Conservation (phyloP, 1,284 basidiomycete species). For the Austroboletus novae-zelandiae region DNA sequence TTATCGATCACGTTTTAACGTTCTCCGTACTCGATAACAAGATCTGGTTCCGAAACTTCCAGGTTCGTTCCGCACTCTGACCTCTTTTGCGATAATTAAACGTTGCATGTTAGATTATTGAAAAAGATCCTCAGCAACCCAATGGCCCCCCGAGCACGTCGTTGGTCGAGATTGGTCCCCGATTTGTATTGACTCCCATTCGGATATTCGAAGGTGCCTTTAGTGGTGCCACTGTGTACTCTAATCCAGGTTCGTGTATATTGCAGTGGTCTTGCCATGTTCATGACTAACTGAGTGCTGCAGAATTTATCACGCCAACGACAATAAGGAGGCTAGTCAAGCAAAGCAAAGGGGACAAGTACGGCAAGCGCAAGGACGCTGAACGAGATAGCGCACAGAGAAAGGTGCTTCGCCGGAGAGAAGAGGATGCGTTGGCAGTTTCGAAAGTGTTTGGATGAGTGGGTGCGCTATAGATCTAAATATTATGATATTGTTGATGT, state of each 20-base stretch:
- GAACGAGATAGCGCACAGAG: slow-evolving; percentile 66
- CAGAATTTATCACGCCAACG: slow-evolving; percentile 90
- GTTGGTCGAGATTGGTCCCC: slow-evolving; percentile 93
- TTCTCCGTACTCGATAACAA: slow-evolving; percentile 96
- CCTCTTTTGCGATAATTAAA: not conserved
- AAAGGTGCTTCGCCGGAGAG: slow-evolving; percentile 62
- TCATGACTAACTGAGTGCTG: slow-evolving; percentile 6
- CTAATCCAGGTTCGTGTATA: slow-evolving; percentile 77
- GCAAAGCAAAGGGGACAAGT: slow-evolving; percentile 76
- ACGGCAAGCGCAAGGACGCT: slow-evolving; percentile 78
- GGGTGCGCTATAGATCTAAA: not conserved
- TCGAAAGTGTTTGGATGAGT: slow-evolving; percentile 84
- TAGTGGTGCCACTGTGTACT: slow-evolving; percentile 92
- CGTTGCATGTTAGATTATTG: slow-evolving; percentile 55
- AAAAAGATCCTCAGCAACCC: slow-evolving; percentile 76
- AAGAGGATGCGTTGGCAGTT: slow-evolving; percentile 82
- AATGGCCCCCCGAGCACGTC: slow-evolving; percentile 75
- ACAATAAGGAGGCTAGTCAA: slow-evolving; percentile 74
- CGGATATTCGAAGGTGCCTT: slow-evolving; percentile 98
- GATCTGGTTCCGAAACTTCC: slow-evolving; percentile 99
- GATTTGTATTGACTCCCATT: slow-evolving; percentile 97
- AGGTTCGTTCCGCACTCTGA: slow-evolving; percentile 48
- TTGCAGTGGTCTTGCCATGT: slow-evolving; percentile 1
- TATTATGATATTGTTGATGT: not conserved
- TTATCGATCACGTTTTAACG: slow-evolving; percentile 96